Evolutionary conservation across 2,329 filamentous ascomycete species (phyloP), one percentile per base, ranked within the genome.

Genomic region (Hypoxylon sp.): DNA sequence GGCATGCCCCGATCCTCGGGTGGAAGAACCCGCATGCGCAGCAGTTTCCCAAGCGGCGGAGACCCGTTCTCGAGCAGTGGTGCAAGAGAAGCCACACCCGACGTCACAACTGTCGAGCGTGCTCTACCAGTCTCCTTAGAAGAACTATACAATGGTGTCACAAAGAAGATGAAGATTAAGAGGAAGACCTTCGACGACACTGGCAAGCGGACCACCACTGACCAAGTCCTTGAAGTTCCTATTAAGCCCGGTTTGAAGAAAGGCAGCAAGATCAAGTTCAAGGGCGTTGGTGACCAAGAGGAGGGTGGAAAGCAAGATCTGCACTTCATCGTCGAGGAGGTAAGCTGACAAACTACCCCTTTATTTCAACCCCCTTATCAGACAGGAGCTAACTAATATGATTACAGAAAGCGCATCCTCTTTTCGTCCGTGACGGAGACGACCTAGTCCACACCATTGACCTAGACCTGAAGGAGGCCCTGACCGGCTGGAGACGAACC

Each of bases 81-180:
- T 6, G 46, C 72, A 11, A 85, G 80, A 61, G 81, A 81, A n/a
- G 80, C 85, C 4, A 93, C 93, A 2, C 92, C 93, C 0, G 95
- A 98, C 78, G 92, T 97, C 17, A 94, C 94, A 0, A 94, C 97
- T 0, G 91, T 98, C 10, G 95, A 98, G 82, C 91, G 93, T 76
- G 89, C 92, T 50, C 80, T 99, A 69, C 89, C 91, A 2, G 84
- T 99, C 21, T 89, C 92, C 2, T 83, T 99, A 35, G 96, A 99
- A 80, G 96, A 99, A 76, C 82, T 98, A 68, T 98, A 89, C 83
- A 90, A 87, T 27, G 96, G 96, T 44, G 89, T 90, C 37, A 93
- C 92, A 53, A 99, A 99, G 88, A 98, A 97, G 86, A 93, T 99
- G 87, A 97, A 96, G 84, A 97, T 98, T 72, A 98, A 97, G 85